Percentiles rank a stretch among this genome's conserved stretches.
Evolutionary conservation across 805 yeast genomes (phyloP).

Genomic region (Candida saitoana): DNA sequence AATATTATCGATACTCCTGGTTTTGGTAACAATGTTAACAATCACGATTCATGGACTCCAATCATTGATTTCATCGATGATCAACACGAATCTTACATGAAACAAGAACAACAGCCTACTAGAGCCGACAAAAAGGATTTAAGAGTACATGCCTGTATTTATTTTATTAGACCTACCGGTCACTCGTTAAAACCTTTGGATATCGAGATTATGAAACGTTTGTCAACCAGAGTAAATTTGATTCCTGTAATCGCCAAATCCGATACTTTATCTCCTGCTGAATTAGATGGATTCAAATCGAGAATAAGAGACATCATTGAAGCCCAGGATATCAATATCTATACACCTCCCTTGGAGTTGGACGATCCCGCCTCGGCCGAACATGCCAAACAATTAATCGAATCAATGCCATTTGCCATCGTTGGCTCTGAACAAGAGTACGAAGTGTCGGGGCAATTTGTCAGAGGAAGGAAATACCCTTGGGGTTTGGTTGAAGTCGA

Average conservation of each 20-base stretch:
- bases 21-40: conserved; percentile 86
- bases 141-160: conserved; percentile 86
- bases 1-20: conserved; percentile 92
- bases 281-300: conserved; percentile 63
- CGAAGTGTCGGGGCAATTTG: conserved; percentile 59
- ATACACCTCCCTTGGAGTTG: conserved; percentile 76
- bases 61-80: conserved; percentile 85
- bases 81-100: conserved; percentile 84
- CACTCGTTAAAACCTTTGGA: conserved; percentile 85
- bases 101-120: conserved; percentile 88
- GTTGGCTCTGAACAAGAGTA: conserved; percentile 73
- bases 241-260: conserved; percentile 87
- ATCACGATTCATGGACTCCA: conserved; percentile 81
- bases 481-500: conserved; percentile 91
- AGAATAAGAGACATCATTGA: conserved; percentile 80
- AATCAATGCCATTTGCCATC: conserved; percentile 83
- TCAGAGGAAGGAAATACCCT: conserved; percentile 80
- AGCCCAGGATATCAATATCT: conserved; percentile 77
- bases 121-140: conserved; percentile 66
- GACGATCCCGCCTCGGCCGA: conserved; percentile 75
- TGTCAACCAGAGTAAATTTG: conserved; percentile 76
- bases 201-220: conserved; percentile 80
- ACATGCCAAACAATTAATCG: conserved; percentile 75
- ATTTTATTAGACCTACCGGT: conserved; percentile 88
- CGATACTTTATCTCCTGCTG: conserved; percentile 75